These are phyloP conservation scores for Talaromyces nanjingensis DNA, from an alignment of 495 filamentous ascomycete genomes.

Conservation along the genomic window DNA sequence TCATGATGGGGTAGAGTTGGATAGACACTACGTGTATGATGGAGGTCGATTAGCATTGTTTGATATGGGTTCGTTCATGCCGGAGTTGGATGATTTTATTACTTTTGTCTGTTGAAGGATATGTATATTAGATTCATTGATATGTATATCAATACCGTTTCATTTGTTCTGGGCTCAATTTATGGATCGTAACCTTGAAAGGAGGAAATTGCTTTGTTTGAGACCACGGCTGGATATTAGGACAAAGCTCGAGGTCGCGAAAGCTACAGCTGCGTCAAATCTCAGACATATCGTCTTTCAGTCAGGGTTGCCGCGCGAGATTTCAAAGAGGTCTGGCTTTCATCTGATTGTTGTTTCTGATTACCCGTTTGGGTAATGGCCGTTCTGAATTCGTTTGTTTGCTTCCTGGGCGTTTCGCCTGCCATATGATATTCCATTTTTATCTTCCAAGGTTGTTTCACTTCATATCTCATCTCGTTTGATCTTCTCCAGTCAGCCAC, in stretches of 20 bases:
- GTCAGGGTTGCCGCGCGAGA: not conserved
- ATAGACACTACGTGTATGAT: not conserved
- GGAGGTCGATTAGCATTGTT: not conserved
- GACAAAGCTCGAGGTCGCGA: too few species aligned
- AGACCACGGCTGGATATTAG: too few species aligned
- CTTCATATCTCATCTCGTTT: not conserved
- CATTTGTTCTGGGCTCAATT: not conserved
- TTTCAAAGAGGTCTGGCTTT: not conserved
- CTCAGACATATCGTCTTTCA: not conserved
- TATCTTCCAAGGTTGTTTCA: not conserved
- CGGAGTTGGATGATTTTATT: conserved; percentile 1
- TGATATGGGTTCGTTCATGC: not conserved
- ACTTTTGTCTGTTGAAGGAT: not conserved
- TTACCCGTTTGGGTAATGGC: not conserved
- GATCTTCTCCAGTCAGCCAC: not conserved
- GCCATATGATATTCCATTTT: not conserved
- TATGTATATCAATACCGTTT: not conserved
- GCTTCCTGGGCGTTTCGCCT: not conserved
- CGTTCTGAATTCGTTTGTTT: not conserved
- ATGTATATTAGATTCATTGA: not conserved
- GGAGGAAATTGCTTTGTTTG: too few species aligned
- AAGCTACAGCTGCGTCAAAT: not conserved
- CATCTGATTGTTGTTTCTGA: not conserved
- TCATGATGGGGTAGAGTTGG: not conserved
- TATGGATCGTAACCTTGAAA: too few species aligned